Conservation (phyloP, 2,329 filamentous ascomycete genomes). For the Sarocladiaceae sp. region DNA sequence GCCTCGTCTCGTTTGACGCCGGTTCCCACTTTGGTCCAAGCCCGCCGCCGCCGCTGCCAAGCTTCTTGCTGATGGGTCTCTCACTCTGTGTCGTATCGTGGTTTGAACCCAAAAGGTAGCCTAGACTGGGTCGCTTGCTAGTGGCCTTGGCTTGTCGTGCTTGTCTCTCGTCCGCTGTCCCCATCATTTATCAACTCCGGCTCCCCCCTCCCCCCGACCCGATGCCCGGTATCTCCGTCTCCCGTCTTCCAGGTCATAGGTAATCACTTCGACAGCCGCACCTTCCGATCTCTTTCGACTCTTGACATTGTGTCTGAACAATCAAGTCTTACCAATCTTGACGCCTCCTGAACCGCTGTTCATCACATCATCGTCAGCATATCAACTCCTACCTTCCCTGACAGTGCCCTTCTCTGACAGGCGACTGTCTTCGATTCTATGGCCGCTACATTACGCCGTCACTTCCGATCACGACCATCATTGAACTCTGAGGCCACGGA, state of each 20-base stretch:
- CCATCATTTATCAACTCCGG: constrained; percentile 9
- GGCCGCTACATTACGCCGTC: not conserved
- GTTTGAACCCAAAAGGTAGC: constrained; percentile 4
- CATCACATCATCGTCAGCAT: not conserved
- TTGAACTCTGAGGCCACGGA: constrained; percentile 3
- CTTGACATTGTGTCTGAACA: too few species aligned
- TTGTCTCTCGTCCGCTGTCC: not conserved
- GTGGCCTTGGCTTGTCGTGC: not conserved
- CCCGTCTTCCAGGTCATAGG: not conserved
- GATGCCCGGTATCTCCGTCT: constrained; percentile 6
- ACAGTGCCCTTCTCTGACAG: not conserved
- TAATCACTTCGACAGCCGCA: not conserved
- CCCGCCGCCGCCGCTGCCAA: not conserved
- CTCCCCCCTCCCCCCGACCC: not conserved
- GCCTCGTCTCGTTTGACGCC: not conserved
- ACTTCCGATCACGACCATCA: not conserved
- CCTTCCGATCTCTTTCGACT: not conserved
- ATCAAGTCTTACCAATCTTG: too few species aligned
- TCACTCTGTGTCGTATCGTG: constrained; percentile 7
- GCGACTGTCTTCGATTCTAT: constrained; percentile 1
- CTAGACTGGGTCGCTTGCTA: too few species aligned
- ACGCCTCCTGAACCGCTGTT: not conserved
- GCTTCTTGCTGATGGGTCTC: not conserved
- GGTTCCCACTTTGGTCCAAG: not conserved
- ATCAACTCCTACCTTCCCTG: not conserved